A percentile compares a stretch with the other conserved stretches of the same genome.
Evolutionary conservation across 768 basidiomycete species (phyloP).

Genomic region (Lentinula lateritia): DNA sequence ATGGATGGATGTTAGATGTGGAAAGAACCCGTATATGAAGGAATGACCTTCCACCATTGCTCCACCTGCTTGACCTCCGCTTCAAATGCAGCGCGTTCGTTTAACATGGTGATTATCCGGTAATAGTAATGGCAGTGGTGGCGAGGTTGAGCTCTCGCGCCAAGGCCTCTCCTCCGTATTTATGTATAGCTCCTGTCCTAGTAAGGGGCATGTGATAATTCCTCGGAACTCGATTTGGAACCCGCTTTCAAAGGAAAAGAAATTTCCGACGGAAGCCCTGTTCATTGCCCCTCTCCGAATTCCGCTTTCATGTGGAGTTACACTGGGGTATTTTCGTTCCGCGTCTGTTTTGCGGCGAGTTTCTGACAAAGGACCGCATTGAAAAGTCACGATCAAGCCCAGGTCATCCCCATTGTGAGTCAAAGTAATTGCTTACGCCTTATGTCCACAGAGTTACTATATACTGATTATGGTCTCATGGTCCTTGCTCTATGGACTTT

Average conservation of each 20-base stretch:
- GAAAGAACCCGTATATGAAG: conserved; percentile 6
- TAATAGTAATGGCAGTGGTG: conserved; percentile 13
- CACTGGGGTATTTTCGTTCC: background rate
- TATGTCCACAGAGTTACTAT: conserved; percentile 7
- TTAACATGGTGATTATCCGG: conserved; percentile 40
- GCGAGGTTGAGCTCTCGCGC: conserved; percentile 11
- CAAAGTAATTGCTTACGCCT: background rate
- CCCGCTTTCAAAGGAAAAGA: background rate
- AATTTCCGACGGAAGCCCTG: conserved; percentile 4
- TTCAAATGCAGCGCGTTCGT: conserved; percentile 65
- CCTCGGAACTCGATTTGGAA: conserved; percentile 6
- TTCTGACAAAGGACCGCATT: background rate
- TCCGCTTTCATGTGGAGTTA: conserved; percentile 3
- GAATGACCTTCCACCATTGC: conserved; percentile 82
- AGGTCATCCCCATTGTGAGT: background rate
- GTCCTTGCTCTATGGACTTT: too few species aligned
- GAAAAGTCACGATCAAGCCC: background rate
- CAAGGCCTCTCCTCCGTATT: conserved; percentile 12
- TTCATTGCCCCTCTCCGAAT: background rate
- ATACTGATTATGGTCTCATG: background rate
- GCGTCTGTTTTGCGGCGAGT: background rate
- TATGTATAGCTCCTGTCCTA: conserved; percentile 18
- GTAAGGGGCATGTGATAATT: conserved; percentile 41
- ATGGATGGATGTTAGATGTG: conserved; percentile 7
- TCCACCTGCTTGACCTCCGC: conserved; percentile 83